These are phyloP conservation scores for Coemansia sp. DNA, from an alignment of 192 early-diverging fungal species.

Conservation along the genomic window DNA sequence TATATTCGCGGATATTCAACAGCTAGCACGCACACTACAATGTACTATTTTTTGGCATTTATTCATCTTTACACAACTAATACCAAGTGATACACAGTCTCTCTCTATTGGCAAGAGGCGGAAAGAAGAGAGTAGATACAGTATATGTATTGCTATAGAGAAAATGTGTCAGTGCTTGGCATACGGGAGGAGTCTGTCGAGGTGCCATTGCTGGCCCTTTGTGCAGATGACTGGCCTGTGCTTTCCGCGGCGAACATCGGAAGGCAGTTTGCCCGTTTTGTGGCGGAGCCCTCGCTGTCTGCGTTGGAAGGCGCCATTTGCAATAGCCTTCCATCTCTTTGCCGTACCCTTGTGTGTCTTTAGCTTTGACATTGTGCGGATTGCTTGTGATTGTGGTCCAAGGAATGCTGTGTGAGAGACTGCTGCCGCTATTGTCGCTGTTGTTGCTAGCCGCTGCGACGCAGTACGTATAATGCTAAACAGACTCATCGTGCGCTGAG, in stretches of 20 bases:
- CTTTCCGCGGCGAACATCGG: conserved; percentile 42
- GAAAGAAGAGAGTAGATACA: no score
- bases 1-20: conserved; percentile 77
- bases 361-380: conserved; percentile 51
- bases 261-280: conserved; percentile 37
- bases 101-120: no score
- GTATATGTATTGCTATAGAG: no score
- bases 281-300: conserved; percentile 46
- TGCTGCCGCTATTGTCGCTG: background rate
- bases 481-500: background rate
- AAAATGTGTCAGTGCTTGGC: background rate
- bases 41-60: background rate
- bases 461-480: conserved; percentile 22
- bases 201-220: conserved; percentile 43
- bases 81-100: background rate
- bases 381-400: conserved; percentile 46
- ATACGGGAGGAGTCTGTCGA: conserved; percentile 48
- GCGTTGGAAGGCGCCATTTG: conserved; percentile 43
- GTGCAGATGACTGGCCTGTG: conserved; percentile 48
- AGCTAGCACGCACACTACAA: conserved; percentile 52
- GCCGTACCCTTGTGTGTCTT: conserved; percentile 54
- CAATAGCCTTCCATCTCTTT: conserved; percentile 54
- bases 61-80: background rate
- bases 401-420: conserved; percentile 14
- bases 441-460: conserved; percentile 16